Base-by-base conservation (phyloP, 129 eudicot genomes). In the Scalesia atractyloides region DNA sequence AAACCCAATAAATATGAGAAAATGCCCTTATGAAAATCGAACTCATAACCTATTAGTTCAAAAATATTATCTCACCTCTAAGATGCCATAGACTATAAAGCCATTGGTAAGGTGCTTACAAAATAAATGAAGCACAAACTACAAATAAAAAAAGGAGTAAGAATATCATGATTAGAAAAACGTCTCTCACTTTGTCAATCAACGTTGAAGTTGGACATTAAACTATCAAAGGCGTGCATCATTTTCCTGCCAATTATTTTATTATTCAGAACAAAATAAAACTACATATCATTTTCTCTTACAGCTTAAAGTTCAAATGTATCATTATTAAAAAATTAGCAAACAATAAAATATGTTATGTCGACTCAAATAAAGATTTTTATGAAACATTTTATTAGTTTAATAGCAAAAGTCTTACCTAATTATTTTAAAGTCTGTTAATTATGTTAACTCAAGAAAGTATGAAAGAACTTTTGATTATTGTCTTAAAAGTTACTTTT, bases 191-290 rank as follows among this genome's bases (percentile, higher is more conserved):
- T 66, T 75, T 75, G 66, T 47, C 57, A 43, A 30, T 34, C 30
- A 75, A 54, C 80, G 56, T 66, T 67, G 74, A 67, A 76, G 68
- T 68, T 50, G 62, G 80, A 76, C 80, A 59, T 59, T 13, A 59
- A 59, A 59, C 65, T 24, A 76, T 58, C 15, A 57, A 76, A 76
- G 69, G 75, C 62, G 52, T 68, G 63, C 63, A 68, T 53, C 61
- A 76, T 46, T 30, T 47, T 76, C 57, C 33, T 18, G 26, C 75
- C 69, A 68, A 59, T 24, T 17, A 59, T 22, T 59, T 76, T 59
- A 33, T 59, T 68, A 30, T 67, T 75, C 9, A 46, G 48, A 48
- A 60, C 1, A 59, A 15, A 17, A 9, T 64, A 10, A 18, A 64
- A 8, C 2, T 14, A 26, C 17, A 59, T 59, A 59, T 24, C 26